Evolutionary conservation across 2,329 filamentous ascomycete genomes (phyloP), one percentile per base, ranked within the genome.

Genomic region (Microascus cirrosus): DNA sequence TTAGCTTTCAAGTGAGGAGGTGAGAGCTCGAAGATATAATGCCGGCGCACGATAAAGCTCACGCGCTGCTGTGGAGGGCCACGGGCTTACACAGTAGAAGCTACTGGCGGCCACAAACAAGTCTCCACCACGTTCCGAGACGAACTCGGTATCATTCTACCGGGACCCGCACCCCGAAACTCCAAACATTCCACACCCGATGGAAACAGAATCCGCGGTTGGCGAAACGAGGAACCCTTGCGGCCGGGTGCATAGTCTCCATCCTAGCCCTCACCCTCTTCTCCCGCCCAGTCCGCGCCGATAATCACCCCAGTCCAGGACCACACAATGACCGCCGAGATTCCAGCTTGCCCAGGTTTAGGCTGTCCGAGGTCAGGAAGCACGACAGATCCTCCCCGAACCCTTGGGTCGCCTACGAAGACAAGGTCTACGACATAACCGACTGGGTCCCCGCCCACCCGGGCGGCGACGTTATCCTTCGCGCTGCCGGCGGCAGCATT

Each of bases 401-500:
- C 11, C 83, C 83, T 2, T 88, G 85, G 85, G 79, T 88, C 3
- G 82, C 80, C n/a, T 76, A 77, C 57, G 81, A 76, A 25, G 80
- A 81, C 65, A 81, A 82, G 59, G 83, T 88, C 22, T 88, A 87
- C 73, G 81, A 88, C 64, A 87, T 88, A 56, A 87, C 84, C 1
- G 82, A 86, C 55, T 88, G 84, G 82, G 71, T 87, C 24, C 71
- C 75, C 1, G 82, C 77, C 1, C 85, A 88, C 65, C 85, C 85
- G 0, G 85, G 85, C 3, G 85, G 85, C 50, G 80, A 86, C 56
- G 82, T 88, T 15, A 88, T 88, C 59, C 72, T 87, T 10, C 77
- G 81, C 34, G 85, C 85, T 1, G 83, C 82, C 1, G 85, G 85
- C 3, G 79, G 80, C 42, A 80, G 78, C 58, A 79, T 88, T 55